Evolutionary conservation across 2,329 filamentous ascomycete genomes (phyloP).

Genomic region (Periconia sp.): DNA sequence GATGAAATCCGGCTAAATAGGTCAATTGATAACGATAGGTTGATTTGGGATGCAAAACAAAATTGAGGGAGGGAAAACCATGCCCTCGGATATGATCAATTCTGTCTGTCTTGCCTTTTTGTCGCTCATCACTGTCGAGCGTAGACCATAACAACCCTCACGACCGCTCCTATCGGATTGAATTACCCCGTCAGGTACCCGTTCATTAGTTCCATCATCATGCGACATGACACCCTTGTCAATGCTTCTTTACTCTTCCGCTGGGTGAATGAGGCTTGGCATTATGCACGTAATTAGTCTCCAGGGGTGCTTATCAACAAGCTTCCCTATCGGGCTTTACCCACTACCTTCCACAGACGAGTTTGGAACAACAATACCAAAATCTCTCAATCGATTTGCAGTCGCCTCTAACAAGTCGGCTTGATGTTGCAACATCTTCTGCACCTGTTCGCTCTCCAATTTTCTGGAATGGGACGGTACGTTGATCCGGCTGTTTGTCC

Average conservation of each 20-base stretch:
- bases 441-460: slow-evolving; percentile 37
- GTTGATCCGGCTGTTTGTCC: slow-evolving; percentile 21
- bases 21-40: background rate
- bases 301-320: background rate
- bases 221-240: background rate
- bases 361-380: slow-evolving; percentile 29
- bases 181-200: background rate
- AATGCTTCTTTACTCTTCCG: background rate
- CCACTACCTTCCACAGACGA: slow-evolving; percentile 2
- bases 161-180: background rate
- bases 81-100: background rate
- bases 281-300: background rate
- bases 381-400: slow-evolving; percentile 25
- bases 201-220: background rate
- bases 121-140: background rate
- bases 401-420: slow-evolving; percentile 37
- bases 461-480: slow-evolving; percentile 38
- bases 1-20: background rate
- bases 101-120: background rate
- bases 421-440: slow-evolving; percentile 35
- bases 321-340: background rate
- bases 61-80: background rate
- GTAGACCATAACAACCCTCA: background rate
- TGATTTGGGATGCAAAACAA: background rate
- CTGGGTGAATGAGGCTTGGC: background rate